Percentiles rank a stretch among this genome's conserved stretches.
Evolutionary conservation across 2,329 filamentous ascomycete species (phyloP).

Genomic region (Purpureocillium lavendulum): DNA sequence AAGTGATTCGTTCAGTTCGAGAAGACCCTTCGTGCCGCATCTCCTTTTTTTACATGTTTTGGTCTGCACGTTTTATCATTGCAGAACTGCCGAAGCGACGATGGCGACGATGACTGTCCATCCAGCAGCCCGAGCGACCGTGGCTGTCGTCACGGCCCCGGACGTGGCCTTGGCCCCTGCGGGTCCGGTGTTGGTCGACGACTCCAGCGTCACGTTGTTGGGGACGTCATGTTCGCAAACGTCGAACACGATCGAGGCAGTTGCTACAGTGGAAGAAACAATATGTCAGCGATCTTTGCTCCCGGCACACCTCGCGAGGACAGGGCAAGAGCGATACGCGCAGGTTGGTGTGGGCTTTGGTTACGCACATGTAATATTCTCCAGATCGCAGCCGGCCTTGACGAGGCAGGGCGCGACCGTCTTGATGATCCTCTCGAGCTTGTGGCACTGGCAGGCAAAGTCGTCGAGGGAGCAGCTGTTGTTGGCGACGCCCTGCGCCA

Average conservation of each 20-base stretch:
- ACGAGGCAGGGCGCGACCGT: conserved; percentile 26
- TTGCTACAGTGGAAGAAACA: neutral
- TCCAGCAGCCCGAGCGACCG: neutral
- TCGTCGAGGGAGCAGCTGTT: conserved; percentile 26
- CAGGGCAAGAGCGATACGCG: too few species aligned
- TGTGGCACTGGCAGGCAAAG: conserved; percentile 28
- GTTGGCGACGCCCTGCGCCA: conserved; percentile 19
- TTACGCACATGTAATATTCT: conserved; percentile 24
- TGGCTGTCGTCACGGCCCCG: neutral
- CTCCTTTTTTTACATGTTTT: too few species aligned
- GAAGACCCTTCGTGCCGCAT: too few species aligned
- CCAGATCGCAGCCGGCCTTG: conserved; percentile 21
- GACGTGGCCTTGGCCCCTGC: neutral
- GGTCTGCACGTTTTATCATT: neutral
- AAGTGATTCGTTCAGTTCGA: too few species aligned
- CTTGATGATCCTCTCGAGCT: conserved; percentile 23
- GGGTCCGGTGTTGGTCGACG: neutral
- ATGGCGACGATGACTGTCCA: neutral
- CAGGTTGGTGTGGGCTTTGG: too few species aligned
- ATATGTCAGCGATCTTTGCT: too few species aligned
- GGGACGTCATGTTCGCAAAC: conserved; percentile 2
- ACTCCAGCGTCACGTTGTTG: neutral
- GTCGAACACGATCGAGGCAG: conserved; percentile 3
- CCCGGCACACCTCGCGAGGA: too few species aligned
- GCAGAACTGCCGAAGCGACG: neutral